Evolutionary conservation across 768 basidiomycete species (phyloP).

Genomic region (Galerina marginata): DNA sequence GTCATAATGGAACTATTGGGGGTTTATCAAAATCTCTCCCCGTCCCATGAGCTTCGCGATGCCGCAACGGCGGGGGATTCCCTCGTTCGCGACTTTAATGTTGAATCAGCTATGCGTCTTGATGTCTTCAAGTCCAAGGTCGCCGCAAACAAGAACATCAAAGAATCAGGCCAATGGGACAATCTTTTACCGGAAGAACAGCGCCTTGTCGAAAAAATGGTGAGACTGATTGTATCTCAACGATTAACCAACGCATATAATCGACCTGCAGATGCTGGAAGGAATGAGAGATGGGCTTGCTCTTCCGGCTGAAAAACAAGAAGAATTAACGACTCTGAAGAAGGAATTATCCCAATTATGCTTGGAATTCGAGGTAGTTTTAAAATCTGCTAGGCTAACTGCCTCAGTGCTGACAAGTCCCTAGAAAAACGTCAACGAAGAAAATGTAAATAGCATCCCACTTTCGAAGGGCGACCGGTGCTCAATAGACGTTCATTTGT

Average conservation of each 20-base stretch:
- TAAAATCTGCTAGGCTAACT: too few species aligned
- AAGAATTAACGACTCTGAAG: constrained; percentile 62
- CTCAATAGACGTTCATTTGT: constrained; percentile 41
- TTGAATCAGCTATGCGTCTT: constrained; percentile 80
- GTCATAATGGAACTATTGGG: constrained; percentile 60
- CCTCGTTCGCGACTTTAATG: constrained; percentile 67
- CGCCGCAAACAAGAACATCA: constrained; percentile 71
- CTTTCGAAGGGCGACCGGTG: neutral
- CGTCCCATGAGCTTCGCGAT: constrained; percentile 76
- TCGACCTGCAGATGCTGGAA: constrained; percentile 56
- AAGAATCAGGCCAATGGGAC: constrained; percentile 63
- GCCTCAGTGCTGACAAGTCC: too few species aligned
- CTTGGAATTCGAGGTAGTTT: constrained; percentile 70
- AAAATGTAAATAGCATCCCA: constrained; percentile 55
- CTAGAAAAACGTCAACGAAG: constrained; percentile 90
- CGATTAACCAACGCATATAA: neutral
- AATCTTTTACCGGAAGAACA: constrained; percentile 68
- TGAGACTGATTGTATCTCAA: constrained; percentile 26
- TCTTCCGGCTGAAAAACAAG: constrained; percentile 66
- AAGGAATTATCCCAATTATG: constrained; percentile 79
- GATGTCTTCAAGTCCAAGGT: constrained; percentile 80
- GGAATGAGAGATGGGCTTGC: constrained; percentile 81
- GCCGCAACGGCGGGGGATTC: constrained; percentile 77
- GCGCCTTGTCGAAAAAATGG: constrained; percentile 80
- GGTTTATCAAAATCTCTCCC: constrained; percentile 86